Base-by-base conservation (phyloP, 2,329 filamentous ascomycete species). In the Samsoniella hepiali region DNA sequence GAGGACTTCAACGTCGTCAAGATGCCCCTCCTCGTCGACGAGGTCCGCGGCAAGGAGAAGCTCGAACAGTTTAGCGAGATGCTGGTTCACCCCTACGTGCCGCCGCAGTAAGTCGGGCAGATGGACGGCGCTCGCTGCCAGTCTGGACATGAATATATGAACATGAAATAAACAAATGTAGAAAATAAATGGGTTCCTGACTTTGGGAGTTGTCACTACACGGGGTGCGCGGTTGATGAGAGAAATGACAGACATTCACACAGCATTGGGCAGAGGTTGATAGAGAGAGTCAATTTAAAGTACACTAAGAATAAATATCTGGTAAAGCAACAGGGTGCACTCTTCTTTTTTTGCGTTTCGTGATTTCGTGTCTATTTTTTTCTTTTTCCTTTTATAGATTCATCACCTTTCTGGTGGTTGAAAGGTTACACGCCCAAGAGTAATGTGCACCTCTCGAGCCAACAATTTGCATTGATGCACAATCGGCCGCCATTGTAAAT, bases 1-100 rank as follows among this genome's bases (percentile, higher is more conserved):
- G 95, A 99, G 77, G 77, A 79, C 65, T 99, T 99, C 81, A 97
- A 99, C 74, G 93, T 99, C 45, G 94, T 99, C 69, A 94, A 94
- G 83, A 98, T 99, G 93, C 95, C 95, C 44, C 78, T 99, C 72
- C 79, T 99, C 65, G 91, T 96, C 1, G 94, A 99, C 76, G 95
- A 99, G 80, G 93, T 99, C 10, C 83, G 95, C 71, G 95, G 95
- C 51, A 97, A 96, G 82, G 94, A 98, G 73, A 94, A 88, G 77
- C 80, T 99, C 69, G 93, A 96, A 78, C 91, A 86, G 77, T 98
- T 95, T 75, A 93, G 90, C 73, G 87, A 93, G 72, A 91, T 95
- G 90, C 81, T 95, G 65, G 83, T 93, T 67, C 84, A 84, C 67
- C 91, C 90, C 0, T 94, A 88, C 72, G 82, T 90, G 57, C 89